phyloP scores from a whole-genome alignment of 768 basidiomycete species.

The Lactarius akahatsu region DNA sequence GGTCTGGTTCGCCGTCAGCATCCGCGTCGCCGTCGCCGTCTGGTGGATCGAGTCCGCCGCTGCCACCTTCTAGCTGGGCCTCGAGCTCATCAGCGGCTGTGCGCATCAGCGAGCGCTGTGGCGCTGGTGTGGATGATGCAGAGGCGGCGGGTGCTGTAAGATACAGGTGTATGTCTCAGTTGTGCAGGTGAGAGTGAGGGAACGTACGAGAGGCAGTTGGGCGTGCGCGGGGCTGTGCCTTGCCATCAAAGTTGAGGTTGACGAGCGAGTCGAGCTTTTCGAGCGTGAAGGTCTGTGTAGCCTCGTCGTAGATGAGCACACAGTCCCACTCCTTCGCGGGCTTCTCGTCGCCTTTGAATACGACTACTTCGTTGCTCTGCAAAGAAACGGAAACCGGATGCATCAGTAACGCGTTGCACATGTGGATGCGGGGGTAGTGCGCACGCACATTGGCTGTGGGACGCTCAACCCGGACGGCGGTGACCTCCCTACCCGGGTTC shows the following conservation, averaged over 20 bases:
- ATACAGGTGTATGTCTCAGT: background rate
- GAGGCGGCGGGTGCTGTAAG: constrained; percentile 1
- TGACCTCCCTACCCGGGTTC: constrained; percentile 51
- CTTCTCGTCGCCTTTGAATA: constrained; percentile 58
- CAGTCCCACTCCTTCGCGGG: constrained; percentile 71
- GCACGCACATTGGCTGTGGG: constrained; percentile 63
- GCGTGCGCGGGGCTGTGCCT: constrained; percentile 16
- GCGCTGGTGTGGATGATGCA: constrained; percentile 11
- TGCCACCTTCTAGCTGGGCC: constrained; percentile 31
- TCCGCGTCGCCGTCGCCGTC: constrained; percentile 37
- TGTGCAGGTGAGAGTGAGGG: background rate
- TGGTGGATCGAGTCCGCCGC: constrained; percentile 15
- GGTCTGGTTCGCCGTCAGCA: constrained; percentile 37
- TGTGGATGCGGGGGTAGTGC: constrained; percentile 24
- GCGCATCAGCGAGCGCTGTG: constrained; percentile 17
- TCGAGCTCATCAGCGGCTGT: constrained; percentile 31
- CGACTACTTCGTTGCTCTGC: constrained; percentile 52
- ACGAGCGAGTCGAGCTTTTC: constrained; percentile 29
- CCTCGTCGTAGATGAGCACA: constrained; percentile 78
- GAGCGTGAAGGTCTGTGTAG: constrained; percentile 36
- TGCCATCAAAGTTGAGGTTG: constrained; percentile 24
- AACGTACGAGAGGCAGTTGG: constrained; percentile 26
- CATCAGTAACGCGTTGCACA: background rate
- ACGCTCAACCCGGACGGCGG: constrained; percentile 60
- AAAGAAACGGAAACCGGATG: background rate